Evolutionary conservation across 805 yeast genomes (phyloP).

Genomic region (Helenozyma baotianmanensis): DNA sequence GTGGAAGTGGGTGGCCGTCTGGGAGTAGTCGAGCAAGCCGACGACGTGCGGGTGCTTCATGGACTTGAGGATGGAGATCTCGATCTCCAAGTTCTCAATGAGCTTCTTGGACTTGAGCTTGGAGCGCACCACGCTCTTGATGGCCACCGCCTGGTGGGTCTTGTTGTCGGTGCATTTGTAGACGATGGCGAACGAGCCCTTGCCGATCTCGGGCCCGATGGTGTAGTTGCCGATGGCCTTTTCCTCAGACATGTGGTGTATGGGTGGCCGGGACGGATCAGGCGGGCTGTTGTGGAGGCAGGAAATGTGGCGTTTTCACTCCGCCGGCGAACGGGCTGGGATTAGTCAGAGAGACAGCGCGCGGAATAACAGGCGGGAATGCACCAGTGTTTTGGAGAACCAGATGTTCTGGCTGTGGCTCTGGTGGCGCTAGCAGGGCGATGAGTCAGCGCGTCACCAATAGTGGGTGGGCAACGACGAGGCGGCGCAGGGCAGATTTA

Average conservation of each 20-base stretch:
- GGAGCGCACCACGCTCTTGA: slow-evolving; percentile 80
- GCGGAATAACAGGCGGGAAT: neutral
- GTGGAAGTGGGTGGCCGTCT: slow-evolving; percentile 75
- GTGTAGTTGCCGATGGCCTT: slow-evolving; percentile 40
- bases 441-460: too few species aligned
- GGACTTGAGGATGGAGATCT: slow-evolving; percentile 81
- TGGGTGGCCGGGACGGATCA: too few species aligned
- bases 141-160: slow-evolving; percentile 66
- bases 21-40: slow-evolving; percentile 73
- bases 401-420: too few species aligned
- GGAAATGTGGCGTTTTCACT: too few species aligned
- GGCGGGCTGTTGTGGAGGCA: neutral
- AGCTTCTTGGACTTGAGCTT: slow-evolving; percentile 81
- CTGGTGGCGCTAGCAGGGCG: too few species aligned
- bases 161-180: slow-evolving; percentile 69
- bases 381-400: too few species aligned
- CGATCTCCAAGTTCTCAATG: slow-evolving; percentile 86
- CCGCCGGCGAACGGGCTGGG: neutral
- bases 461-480: too few species aligned
- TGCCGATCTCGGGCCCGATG: slow-evolving; percentile 84
- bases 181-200: slow-evolving; percentile 94
- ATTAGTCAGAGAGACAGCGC: neutral
- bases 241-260: slow-evolving; percentile 2
- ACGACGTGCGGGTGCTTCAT: slow-evolving; percentile 93
- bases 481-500: too few species aligned